A percentile compares a stretch with the other conserved stretches of the same genome.
phyloP scores from a whole-genome alignment of 2,329 filamentous ascomycete species.

The Tricladium varicosporioides region DNA sequence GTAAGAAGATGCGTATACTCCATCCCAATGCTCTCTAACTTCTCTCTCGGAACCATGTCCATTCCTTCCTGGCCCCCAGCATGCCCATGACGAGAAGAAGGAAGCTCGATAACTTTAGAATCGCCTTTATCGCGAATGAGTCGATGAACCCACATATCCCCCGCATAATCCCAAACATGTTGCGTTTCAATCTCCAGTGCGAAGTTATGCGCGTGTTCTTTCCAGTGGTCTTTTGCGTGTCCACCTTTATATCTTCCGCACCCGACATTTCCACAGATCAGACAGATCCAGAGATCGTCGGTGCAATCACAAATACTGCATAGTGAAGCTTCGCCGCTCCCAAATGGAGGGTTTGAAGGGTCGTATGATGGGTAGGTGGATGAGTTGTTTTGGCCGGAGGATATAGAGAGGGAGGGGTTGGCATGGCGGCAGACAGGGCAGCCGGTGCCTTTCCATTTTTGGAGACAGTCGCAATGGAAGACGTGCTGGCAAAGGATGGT shows the following conservation, averaged over 20 bases:
- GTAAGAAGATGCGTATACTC: constrained; percentile 95
- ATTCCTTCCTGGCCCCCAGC: constrained; percentile 39
- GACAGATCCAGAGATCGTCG: constrained; percentile 88
- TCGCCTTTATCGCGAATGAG: constrained; percentile 92
- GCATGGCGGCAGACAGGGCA: constrained; percentile 96
- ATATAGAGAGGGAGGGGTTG: constrained; percentile 49
- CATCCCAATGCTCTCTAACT: constrained; percentile 75
- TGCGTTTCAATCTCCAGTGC: constrained; percentile 91
- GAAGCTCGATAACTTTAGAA: constrained; percentile 89
- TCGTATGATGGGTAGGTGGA: constrained; percentile 37
- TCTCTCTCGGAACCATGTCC: constrained; percentile 69
- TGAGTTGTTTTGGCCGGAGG: constrained; percentile 20
- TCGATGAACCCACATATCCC: constrained; percentile 93
- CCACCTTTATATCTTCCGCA: constrained; percentile 93
- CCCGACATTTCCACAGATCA: constrained; percentile 89
- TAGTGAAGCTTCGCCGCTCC: constrained; percentile 61
- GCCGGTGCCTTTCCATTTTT: constrained; percentile 92
- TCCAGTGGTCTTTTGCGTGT: constrained; percentile 91
- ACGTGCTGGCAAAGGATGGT: constrained; percentile 97
- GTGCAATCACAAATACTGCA: constrained; percentile 79
- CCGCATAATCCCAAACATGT: constrained; percentile 96
- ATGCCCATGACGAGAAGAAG: constrained; percentile 39
- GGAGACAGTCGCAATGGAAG: constrained; percentile 93
- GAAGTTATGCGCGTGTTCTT: constrained; percentile 84
- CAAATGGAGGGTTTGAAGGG: constrained; percentile 56